Percentiles rank a stretch among this genome's conserved stretches.
Evolutionary conservation across 345 rosid genomes (phyloP).

Genomic region (Psidium guajava): DNA sequence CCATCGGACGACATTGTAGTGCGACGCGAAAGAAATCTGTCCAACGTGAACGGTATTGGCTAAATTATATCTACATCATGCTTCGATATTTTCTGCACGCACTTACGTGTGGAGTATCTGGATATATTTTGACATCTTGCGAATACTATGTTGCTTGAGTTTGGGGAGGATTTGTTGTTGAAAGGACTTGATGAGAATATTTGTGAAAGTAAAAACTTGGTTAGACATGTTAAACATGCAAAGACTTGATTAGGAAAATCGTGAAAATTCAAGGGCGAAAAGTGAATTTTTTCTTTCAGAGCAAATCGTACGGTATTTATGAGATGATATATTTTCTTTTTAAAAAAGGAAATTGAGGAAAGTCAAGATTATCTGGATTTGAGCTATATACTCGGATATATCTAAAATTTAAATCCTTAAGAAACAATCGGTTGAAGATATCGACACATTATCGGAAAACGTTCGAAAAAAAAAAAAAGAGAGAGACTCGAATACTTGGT

Average conservation of each 20-base stretch:
- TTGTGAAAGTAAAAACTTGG: not conserved
- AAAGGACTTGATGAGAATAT: not conserved
- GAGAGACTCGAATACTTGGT: no score
- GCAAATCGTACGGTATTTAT: not conserved
- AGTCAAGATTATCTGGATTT: not conserved
- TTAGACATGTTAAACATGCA: not conserved
- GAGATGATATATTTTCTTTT: not conserved
- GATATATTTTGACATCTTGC: not conserved
- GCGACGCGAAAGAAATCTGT: not conserved
- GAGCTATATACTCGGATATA: not conserved
- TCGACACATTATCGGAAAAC: not conserved
- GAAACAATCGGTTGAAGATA: not conserved
- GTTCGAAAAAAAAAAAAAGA: no score
- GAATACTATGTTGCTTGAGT: not conserved
- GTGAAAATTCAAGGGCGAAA: not conserved
- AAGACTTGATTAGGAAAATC: not conserved
- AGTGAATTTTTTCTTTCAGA: not conserved
- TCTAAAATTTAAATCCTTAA: not conserved
- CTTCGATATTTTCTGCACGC: not conserved
- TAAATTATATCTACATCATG: not conserved
- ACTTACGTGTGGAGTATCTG: not conserved
- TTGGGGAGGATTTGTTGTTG: not conserved
- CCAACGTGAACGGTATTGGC: accelerated
- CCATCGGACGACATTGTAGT: accelerated
- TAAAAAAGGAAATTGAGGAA: not conserved